These are phyloP conservation scores for Gossypium longicalyx DNA, from an alignment of 345 rosid species.

Conservation along the genomic window DNA sequence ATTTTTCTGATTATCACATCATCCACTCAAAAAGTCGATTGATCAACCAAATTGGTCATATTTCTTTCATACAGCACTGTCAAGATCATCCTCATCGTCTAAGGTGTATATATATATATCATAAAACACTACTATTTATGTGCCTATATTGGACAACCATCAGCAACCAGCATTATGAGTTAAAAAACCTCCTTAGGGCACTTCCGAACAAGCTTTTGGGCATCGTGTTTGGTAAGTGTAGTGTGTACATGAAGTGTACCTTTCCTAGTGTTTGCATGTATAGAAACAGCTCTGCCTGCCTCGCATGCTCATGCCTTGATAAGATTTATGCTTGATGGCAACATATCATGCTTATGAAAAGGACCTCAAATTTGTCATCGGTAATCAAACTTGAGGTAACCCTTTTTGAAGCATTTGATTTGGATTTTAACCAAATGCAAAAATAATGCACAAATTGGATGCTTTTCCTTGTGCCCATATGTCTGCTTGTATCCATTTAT, in stretches of 20 bases:
- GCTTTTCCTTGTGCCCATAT: neutral
- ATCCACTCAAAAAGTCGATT: neutral
- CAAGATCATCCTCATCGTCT: neutral
- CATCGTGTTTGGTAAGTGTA: neutral
- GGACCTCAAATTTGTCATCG: neutral
- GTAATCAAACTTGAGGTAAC: neutral
- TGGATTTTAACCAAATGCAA: slow-evolving; percentile 5
- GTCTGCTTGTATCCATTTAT: neutral
- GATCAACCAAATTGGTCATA: neutral
- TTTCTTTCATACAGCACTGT: neutral
- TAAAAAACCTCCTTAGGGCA: neutral
- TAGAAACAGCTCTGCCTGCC: neutral
- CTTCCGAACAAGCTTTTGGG: neutral
- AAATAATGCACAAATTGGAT: neutral
- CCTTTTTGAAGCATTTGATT: slow-evolving; percentile 8
- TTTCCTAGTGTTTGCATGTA: neutral
- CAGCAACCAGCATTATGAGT: neutral
- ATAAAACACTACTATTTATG: neutral
- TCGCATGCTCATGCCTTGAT: neutral
- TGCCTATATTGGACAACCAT: neutral
- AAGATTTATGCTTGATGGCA: slow-evolving; percentile 3
- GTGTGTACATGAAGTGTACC: neutral
- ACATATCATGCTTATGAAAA: neutral
- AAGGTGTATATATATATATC: neutral
- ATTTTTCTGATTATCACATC: neutral